Conservation (phyloP, 2,329 filamentous ascomycete species). For the Xylaria sp. region DNA sequence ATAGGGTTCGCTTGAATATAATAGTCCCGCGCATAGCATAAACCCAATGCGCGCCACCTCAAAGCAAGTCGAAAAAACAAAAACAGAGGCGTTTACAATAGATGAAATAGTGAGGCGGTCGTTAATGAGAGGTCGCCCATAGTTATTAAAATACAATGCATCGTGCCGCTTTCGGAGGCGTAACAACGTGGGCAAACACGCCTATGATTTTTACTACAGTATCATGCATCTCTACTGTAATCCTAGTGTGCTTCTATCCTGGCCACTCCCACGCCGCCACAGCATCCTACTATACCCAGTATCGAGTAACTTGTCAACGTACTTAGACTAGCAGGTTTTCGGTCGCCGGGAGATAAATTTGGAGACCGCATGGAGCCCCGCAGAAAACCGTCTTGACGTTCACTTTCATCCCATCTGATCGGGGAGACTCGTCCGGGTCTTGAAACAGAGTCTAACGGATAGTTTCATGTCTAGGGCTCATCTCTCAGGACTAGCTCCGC, state of each 20-base stretch:
- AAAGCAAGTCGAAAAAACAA: background rate
- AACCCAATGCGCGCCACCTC: background rate
- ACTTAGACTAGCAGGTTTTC: constrained; percentile 4
- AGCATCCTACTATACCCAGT: background rate
- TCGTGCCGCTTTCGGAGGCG: constrained; percentile 9
- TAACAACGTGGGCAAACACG: background rate
- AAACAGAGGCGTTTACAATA: constrained; percentile 12
- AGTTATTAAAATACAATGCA: background rate
- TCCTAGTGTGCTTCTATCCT: background rate
- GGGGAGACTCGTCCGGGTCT: constrained; percentile 27
- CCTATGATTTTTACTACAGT: background rate
- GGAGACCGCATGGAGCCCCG: constrained; percentile 37
- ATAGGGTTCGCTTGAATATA: background rate
- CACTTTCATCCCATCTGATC: constrained; percentile 26
- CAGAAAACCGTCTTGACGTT: constrained; percentile 15
- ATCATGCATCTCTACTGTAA: constrained; percentile 8
- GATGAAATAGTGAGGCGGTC: constrained; percentile 4
- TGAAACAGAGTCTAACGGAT: constrained; percentile 32
- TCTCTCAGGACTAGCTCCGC: constrained; percentile 12
- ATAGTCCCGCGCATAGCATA: background rate
- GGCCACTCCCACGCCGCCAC: constrained; percentile 12
- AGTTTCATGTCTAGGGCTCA: constrained; percentile 28
- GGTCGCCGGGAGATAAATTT: constrained; percentile 35
- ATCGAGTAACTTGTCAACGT: constrained; percentile 2
- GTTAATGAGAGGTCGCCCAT: background rate